These are phyloP conservation scores for Tuber calosporum DNA, from an alignment of 495 filamentous ascomycete genomes.

Conservation along the genomic window DNA sequence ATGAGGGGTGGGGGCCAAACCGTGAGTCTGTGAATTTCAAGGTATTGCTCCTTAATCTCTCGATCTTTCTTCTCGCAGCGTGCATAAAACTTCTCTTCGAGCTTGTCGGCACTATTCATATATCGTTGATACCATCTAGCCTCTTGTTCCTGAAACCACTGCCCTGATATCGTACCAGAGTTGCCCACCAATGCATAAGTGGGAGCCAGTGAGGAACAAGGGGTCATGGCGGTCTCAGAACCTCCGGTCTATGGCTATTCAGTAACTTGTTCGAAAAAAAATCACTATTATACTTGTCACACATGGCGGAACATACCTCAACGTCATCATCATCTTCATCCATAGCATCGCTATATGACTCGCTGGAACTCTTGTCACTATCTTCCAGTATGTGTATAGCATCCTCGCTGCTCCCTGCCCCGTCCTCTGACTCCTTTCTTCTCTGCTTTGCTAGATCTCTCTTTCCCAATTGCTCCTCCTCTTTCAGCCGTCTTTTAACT, in stretches of 20 bases:
- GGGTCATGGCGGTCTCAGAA: conserved; percentile 45
- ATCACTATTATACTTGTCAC: too few relatives aligned
- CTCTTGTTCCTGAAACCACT: not conserved
- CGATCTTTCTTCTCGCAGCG: not conserved
- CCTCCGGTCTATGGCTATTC: conserved; percentile 55
- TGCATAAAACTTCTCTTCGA: not conserved
- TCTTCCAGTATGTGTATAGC: conserved; percentile 44
- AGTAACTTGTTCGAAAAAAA: not conserved
- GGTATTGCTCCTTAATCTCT: not conserved
- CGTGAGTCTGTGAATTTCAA: not conserved
- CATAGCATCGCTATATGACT: conserved; percentile 48
- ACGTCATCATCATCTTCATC: conserved; percentile 48
- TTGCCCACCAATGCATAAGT: not conserved
- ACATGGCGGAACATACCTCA: conserved; percentile 9
- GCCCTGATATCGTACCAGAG: not conserved
- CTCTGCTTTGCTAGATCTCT: conserved; percentile 30
- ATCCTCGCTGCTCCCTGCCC: conserved; percentile 46
- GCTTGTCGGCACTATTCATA: not conserved
- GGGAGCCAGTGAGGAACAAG: not conserved
- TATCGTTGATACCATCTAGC: not conserved
- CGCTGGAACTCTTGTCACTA: conserved; percentile 45
- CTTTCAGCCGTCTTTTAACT: too few relatives aligned
- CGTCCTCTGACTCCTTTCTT: conserved; percentile 43
- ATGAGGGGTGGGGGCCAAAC: not conserved
- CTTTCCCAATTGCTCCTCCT: too few relatives aligned